A percentile compares a stretch with the other conserved stretches of the same genome.
These are phyloP conservation scores for Clonostachys sp. DNA, from an alignment of 2,329 filamentous ascomycete genomes.

Conservation along the genomic window DNA sequence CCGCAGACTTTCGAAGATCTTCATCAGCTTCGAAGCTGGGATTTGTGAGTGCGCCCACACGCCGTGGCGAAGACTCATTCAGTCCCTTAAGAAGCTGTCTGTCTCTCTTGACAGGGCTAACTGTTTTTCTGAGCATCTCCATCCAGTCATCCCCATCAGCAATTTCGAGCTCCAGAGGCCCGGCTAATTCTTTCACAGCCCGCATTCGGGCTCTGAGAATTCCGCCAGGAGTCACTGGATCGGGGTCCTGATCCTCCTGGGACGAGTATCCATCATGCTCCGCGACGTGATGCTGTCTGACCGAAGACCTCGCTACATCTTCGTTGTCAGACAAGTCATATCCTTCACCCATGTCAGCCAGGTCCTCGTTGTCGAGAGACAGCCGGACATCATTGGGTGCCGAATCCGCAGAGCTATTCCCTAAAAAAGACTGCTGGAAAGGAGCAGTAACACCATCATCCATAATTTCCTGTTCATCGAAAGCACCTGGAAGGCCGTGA, in stretches of 20 bases:
- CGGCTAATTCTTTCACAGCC: constrained; percentile 55
- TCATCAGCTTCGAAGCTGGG: constrained; percentile 37
- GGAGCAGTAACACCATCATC: constrained; percentile 44
- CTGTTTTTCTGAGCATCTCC: constrained; percentile 87
- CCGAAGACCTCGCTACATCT: constrained; percentile 75
- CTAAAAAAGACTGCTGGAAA: constrained; percentile 81
- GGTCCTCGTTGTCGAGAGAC: constrained; percentile 55
- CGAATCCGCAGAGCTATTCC: constrained; percentile 83
- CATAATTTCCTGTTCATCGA: constrained; percentile 57
- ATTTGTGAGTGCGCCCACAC: constrained; percentile 15
- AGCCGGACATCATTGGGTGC: constrained; percentile 55
- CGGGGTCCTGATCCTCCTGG: constrained; percentile 39
- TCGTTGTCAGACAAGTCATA: constrained; percentile 70
- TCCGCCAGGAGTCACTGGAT: constrained; percentile 46
- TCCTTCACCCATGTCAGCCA: constrained; percentile 61
- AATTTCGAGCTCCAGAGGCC: constrained; percentile 55
- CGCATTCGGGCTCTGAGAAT: constrained; percentile 61
- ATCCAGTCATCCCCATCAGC: constrained; percentile 82
- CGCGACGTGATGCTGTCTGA: constrained; percentile 69
- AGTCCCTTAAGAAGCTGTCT: constrained; percentile 63
- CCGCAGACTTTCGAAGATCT: constrained; percentile 31
- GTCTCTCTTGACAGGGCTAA: constrained; percentile 90
- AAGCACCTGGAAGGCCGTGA: constrained; percentile 69
- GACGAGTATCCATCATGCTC: constrained; percentile 61
- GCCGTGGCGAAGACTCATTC: constrained; percentile 45